Base-by-base conservation (phyloP, 208 protist genomes). In the Porcisia hertigi region DNA sequence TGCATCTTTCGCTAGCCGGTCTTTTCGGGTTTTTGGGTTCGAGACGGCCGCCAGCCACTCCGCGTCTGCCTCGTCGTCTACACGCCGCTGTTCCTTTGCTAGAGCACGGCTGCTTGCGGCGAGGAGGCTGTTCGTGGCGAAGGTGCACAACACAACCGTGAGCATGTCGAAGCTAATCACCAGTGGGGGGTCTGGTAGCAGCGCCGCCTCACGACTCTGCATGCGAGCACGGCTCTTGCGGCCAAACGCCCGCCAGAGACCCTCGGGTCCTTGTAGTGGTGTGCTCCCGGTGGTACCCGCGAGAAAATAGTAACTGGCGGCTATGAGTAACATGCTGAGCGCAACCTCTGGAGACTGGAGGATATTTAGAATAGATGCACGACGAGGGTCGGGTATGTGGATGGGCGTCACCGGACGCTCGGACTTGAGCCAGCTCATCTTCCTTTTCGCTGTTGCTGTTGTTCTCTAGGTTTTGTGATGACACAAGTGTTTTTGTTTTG, bases 111-210 rank as follows among this genome's bases (percentile, higher is more conserved):
- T 77, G 71, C 85, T 82, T 9, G 83, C 83, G 54, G 69, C 76
- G 1, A 92, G 70, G 45, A 87, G 80, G 43, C 67, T 65, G 58
- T 82, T 86, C n/a, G 63, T 54, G 43, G 81, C 60, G 59, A 94
- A 53, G 7, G 70, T 62, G 69, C 86, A 71, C 34, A 92, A 25
- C 3, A 88, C 47, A 8, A 86, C 73, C 0, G 89, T 55, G 30
- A 88, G 69, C 59, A 91, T 76, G 70, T 94, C 89, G 20, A 85
- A 55, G 79, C 86, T 92, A n/a, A 94, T 52, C 63, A 57, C 43
- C 9, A 69, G 76, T 3, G 80, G 80, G 2, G 76, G 65, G 1
- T 77, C 69, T 41, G 73, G 55, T 60, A 73, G 43, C 59, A 74
- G 55, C 80, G 69, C 58, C 12, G 76, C 72, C 39, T 78, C 77